Conservation (phyloP, 495 filamentous ascomycete species). For the Endocarpon pusillum region DNA sequence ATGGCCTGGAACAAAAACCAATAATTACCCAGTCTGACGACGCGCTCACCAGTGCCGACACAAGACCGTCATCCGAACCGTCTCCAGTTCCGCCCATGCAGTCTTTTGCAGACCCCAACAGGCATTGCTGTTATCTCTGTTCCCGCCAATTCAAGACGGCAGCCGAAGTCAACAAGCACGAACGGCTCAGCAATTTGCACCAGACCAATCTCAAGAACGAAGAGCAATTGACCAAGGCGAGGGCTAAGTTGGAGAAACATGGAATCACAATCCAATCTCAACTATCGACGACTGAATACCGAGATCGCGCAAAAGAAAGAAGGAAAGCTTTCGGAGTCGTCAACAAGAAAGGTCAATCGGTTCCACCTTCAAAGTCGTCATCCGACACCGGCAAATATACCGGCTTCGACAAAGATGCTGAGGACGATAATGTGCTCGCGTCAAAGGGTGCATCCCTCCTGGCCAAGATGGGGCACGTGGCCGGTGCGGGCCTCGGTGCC, state of each 20-base stretch:
- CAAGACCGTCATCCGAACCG: slow-evolving; percentile 5
- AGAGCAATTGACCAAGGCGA: slow-evolving; percentile 38
- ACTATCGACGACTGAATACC: slow-evolving; percentile 32
- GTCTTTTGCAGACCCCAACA: slow-evolving; percentile 54
- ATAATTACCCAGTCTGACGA: slow-evolving; percentile 14
- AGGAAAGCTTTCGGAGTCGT: slow-evolving; percentile 57
- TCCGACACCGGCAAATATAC: too few species aligned
- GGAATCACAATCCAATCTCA: slow-evolving; percentile 19
- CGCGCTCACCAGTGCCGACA: slow-evolving; percentile 9
- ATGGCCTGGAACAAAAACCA: slow-evolving; percentile 33
- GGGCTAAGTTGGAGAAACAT: slow-evolving; percentile 38
- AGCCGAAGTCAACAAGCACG: slow-evolving; percentile 56
- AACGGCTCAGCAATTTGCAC: slow-evolving; percentile 60
- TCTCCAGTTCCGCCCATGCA: slow-evolving; percentile 20
- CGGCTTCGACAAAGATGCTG: slow-evolving; percentile 18
- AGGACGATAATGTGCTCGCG: slow-evolving; percentile 15
- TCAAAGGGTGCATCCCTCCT: slow-evolving; percentile 79
- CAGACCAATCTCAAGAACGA: slow-evolving; percentile 49
- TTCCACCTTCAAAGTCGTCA: slow-evolving; percentile 16
- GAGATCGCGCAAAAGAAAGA: slow-evolving; percentile 71
- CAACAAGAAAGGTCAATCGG: slow-evolving; percentile 30
- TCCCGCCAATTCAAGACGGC: slow-evolving; percentile 52
- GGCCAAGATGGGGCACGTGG: slow-evolving; percentile 76
- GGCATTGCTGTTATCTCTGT: slow-evolving; percentile 65
- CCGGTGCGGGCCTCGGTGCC: slow-evolving; percentile 65